phyloP scores from a whole-genome alignment of 2,329 filamentous ascomycete species.

The Diaporthe capsici region DNA sequence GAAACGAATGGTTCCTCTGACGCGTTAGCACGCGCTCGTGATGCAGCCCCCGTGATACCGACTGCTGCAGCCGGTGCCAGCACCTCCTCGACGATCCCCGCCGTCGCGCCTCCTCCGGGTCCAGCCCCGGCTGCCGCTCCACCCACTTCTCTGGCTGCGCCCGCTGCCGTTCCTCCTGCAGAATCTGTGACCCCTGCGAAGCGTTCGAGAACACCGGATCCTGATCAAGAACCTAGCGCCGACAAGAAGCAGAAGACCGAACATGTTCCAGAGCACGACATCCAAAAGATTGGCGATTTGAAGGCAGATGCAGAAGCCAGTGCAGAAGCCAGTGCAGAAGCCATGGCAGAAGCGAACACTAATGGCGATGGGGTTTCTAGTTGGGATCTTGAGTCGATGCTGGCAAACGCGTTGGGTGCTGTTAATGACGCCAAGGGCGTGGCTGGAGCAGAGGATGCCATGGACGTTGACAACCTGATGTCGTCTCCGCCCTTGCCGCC shows the following conservation, averaged over 20 bases:
- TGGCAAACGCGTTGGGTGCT: slow-evolving; percentile 35
- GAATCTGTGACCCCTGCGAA: slow-evolving; percentile 32
- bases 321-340: slow-evolving; percentile 41
- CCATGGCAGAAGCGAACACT: neutral
- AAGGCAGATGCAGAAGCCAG: slow-evolving; percentile 42
- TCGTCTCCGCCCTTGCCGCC: slow-evolving; percentile 34
- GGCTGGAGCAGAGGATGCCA: slow-evolving; percentile 31
- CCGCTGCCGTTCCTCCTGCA: slow-evolving; percentile 10
- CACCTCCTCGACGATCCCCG: slow-evolving; percentile 16
- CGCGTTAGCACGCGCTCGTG: neutral
- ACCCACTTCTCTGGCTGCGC: slow-evolving; percentile 4
- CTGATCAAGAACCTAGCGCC: slow-evolving; percentile 18
- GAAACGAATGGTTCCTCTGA: slow-evolving; percentile 8
- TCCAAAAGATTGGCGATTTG: neutral
- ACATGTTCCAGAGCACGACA: slow-evolving; percentile 24
- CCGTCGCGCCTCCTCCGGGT: slow-evolving; percentile 23
- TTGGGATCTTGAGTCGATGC: slow-evolving; percentile 40
- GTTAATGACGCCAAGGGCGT: slow-evolving; percentile 31
- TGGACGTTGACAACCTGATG: slow-evolving; percentile 27
- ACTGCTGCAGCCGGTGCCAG: slow-evolving; percentile 4
- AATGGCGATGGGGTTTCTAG: slow-evolving; percentile 16
- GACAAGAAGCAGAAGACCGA: slow-evolving; percentile 41
- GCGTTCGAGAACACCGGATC: slow-evolving; percentile 39
- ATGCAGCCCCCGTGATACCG: slow-evolving; percentile 7
- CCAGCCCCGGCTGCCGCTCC: slow-evolving; percentile 1